Base-by-base conservation (phyloP, 1,139 yeast genomes). In the Zygosaccharomyces pseudobailii region DNA sequence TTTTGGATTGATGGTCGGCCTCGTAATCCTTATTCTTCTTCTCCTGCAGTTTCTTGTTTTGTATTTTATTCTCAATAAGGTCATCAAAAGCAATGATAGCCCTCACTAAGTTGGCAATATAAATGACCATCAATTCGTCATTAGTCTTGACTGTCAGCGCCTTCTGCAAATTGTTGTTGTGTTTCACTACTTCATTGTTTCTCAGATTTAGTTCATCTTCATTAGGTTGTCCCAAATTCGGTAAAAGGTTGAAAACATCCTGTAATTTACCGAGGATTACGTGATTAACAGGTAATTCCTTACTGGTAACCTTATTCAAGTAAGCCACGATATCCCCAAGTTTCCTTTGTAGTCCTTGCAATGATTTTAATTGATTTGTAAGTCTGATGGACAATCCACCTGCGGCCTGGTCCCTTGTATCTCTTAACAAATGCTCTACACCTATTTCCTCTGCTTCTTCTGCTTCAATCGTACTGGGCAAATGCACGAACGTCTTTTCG, bases 381-480 rank as follows among this genome's bases (percentile, higher is more conserved):
- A 92, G 82, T 63, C 84, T 80, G 46, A 90, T 79, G 2, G 97
- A 84, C 54, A 94, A 76, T 42, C 87, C 84, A 10, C 98, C 98
- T 7, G 96, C 95, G 6, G 97, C 97, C 59, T 90, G 97, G 65
- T 92, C 97, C 60, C 97, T 81, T 34, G 89, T 88, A 62, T 94
- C 98, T 62, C 97, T 82, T 55, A 94, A 72, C 53, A 94, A 71
- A 65, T 94, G 99, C 66, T 94, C 99, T 7, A 94, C 99, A 53
- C 98, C 98, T 58, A 94, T 94, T 69, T 94, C 99, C 70, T 94
- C 98, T 3, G 98, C 98, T 67, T 94, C 98, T 66, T 94, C 98
- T 3, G 99, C 99, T 65, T 88, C 95, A 55, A 94, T 89, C 28
- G 81, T 75, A 10, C 96, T 87, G 10, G 97, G 96, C 34, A 90